Base-by-base conservation (phyloP, 179 eudicot species). In the Silene coronaria region DNA sequence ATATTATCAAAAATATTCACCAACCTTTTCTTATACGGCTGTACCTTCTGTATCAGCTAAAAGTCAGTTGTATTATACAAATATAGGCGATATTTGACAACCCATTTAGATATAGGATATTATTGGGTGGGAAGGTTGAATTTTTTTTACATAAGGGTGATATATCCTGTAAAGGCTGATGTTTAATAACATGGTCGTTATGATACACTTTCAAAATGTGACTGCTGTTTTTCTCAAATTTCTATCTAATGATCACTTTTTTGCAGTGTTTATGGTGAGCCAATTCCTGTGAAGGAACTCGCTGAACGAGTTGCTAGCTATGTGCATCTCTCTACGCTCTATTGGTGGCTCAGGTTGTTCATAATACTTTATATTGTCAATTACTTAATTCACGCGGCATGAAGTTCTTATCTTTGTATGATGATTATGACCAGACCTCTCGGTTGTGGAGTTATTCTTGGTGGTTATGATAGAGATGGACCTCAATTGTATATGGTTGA, bases 321-420 rank as follows among this genome's bases (percentile, higher is more conserved):
- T 83, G 98, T 94, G 76, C 97, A 95, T 86, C 88, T 92, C 53
- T 89, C 92, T 78, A 93, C 99, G 8, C 90, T 95, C 19, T 95
- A 95, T 76, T 95, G 99, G 99, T 95, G 99, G 99, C 99, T 95
- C 85, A 92, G 99, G 99, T 94, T 42, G 68, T 58, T 14, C 19
- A 6, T 23, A 70, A 42, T 57, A 60, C 60, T 32, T 4, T 57
- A 0, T 42, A 21, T 61, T 70, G 58, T 22, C 0, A 67, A 3
- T 34, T 38, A 6, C 12, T 72, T 5, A 6, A 16, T 11, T 17
- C 9, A 16, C 21, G 58, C 16, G n/a, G n/a, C 21, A 45, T 13
- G 5, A 34, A 17, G 10, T 42, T 59, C 77, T 70, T 24, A 71
- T 19, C 27, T 6, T 34, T 42, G 14, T 57, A 32, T 14, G 11